phyloP scores from a whole-genome alignment of 495 filamentous ascomycete genomes.

The Talaromyces nanjingensis region DNA sequence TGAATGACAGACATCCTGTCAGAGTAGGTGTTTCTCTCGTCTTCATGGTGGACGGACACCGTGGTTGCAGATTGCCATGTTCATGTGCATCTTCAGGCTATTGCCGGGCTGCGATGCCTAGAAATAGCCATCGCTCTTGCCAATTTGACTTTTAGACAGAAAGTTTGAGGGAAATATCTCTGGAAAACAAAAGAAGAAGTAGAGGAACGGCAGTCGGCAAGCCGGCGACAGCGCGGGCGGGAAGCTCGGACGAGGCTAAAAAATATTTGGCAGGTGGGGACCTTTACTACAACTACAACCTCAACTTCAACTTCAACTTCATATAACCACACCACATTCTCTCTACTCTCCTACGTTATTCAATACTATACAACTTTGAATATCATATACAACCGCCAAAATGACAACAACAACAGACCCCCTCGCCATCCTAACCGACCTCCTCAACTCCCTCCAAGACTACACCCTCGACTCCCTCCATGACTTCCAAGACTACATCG shows the following conservation, averaged over 20 bases:
- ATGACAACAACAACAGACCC: slow-evolving; percentile 1
- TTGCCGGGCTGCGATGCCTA: neutral
- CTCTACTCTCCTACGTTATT: neutral
- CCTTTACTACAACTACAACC: neutral
- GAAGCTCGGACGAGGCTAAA: neutral
- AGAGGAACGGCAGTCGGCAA: neutral
- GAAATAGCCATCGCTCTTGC: neutral
- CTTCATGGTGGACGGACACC: neutral
- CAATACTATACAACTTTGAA: neutral
- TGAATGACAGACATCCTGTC: neutral
- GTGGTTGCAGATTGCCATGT: neutral
- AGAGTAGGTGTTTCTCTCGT: neutral
- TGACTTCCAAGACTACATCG: slow-evolving; percentile 22
- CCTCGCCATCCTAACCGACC: neutral
- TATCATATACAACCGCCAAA: neutral
- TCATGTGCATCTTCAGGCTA: neutral
- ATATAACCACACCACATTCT: neutral
- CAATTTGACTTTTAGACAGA: neutral
- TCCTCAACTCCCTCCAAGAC: slow-evolving; percentile 16
- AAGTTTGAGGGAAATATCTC: neutral
- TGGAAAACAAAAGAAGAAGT: neutral
- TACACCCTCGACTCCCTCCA: slow-evolving; percentile 19
- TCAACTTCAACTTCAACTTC: neutral
- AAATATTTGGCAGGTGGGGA: neutral
- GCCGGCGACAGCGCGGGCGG: neutral